Base-by-base conservation (phyloP, 2,329 filamentous ascomycete genomes). In the Rugonectria rugulosa region DNA sequence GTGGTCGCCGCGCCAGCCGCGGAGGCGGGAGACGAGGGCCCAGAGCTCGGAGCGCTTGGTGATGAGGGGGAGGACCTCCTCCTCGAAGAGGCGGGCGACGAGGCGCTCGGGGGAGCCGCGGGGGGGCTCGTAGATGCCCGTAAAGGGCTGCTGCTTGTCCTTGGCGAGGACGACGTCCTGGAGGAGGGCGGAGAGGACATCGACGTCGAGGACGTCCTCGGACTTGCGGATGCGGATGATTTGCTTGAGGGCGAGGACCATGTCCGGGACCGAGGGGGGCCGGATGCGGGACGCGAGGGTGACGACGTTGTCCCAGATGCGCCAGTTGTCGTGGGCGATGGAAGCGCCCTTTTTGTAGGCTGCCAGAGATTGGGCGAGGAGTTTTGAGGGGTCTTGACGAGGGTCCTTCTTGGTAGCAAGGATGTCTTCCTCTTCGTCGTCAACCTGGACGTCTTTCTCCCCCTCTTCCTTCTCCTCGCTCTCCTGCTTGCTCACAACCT, bases 301-400 rank as follows among this genome's bases (percentile, higher is more conserved):
- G 53, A 99, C 84, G 14, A 98, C 89, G 67, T 99, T 99, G 70
- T 96, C 91, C 94, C 94, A 98, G 72, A 99, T 97, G 64, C 91
- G 88, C 83, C 89, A 91, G 75, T 94, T 94, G 65, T 92, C 88
- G 72, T 91, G 84, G 45, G 96, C 92, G 20, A 97, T 84, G 5
- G 85, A 83, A 1, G 93, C 92, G 9, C 93, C 95, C 60, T 90
- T 89, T 70, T 96, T 95, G 73, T 96, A 91, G 0, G 95, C 94
- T 6, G 84, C 80, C 1, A 99, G 83, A 0, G 95, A 88, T 69
- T 96, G 91, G 1, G 82, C 78, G 2, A 92, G 82, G 48, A 91
- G 80, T 42, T 81, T 81, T 29, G 85, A 79, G 0, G 86, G 84
- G 59, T 88, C 83, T 24, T 65, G 71, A 6, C 67, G 31, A 63